Evolutionary conservation across 2,329 filamentous ascomycete genomes (phyloP).

Genomic region (Xylaria sp.): DNA sequence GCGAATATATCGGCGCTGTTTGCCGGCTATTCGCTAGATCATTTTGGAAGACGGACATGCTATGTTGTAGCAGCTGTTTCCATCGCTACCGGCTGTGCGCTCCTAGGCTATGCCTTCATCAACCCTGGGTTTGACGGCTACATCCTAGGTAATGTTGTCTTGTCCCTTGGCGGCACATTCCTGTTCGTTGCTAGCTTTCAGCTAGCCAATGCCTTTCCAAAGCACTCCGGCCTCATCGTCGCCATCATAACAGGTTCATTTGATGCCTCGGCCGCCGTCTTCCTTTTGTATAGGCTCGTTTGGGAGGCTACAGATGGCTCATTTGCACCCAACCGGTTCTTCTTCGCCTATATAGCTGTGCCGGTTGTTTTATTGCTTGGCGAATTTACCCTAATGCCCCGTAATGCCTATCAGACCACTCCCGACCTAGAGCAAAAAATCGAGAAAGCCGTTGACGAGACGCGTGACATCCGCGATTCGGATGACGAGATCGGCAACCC

Average conservation of each 20-base stretch:
- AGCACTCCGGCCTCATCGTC: constrained; percentile 53
- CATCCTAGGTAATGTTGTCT: constrained; percentile 52
- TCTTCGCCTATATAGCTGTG: constrained; percentile 36
- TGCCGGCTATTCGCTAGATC: constrained; percentile 62
- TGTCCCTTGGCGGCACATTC: constrained; percentile 58
- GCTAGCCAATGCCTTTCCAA: constrained; percentile 59
- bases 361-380: constrained; percentile 35
- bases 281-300: constrained; percentile 52
- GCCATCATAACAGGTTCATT: constrained; percentile 59
- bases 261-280: constrained; percentile 58
- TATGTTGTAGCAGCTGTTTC: constrained; percentile 56
- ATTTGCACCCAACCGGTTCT: constrained; percentile 37
- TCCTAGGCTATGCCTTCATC: constrained; percentile 54
- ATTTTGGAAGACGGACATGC: constrained; percentile 58
- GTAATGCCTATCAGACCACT: constrained; percentile 36
- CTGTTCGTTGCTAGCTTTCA: constrained; percentile 62
- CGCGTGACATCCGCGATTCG: constrained; percentile 45
- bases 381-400: constrained; percentile 38
- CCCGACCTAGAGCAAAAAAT: constrained; percentile 38
- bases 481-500: constrained; percentile 48
- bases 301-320: constrained; percentile 42
- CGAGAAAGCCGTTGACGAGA: constrained; percentile 34
- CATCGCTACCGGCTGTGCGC: constrained; percentile 51
- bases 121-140: constrained; percentile 55
- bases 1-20: constrained; percentile 63